Percentiles rank a stretch among this genome's conserved stretches.
These are phyloP conservation scores for Poa annua DNA, from an alignment of 176 grass and related monocot genomes.

Conservation along the genomic window DNA sequence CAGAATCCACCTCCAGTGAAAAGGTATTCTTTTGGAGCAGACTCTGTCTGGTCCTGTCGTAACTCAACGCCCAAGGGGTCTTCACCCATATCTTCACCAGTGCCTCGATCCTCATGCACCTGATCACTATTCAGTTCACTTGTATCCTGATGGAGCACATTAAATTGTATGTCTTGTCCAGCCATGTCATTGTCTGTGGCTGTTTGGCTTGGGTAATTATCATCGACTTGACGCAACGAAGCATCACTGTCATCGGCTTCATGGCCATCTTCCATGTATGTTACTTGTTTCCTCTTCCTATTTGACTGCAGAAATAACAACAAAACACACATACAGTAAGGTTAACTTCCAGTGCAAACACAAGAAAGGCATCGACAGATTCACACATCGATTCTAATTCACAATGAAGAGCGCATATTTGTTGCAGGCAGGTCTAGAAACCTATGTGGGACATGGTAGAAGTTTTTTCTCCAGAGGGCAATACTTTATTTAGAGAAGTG, in stretches of 20 bases:
- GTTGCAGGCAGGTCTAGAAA: not conserved
- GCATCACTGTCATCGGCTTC: slow-evolving; percentile 49
- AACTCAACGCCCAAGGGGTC: slow-evolving; percentile 30
- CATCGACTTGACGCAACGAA: slow-evolving; percentile 25
- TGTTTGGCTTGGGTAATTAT: slow-evolving; percentile 39
- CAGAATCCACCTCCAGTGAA: slow-evolving; percentile 81
- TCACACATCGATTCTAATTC: not conserved
- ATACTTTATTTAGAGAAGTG: slow-evolving; percentile 10
- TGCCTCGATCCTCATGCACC: slow-evolving; percentile 12
- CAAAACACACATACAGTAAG: slow-evolving; percentile 30
- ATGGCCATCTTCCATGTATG: slow-evolving; percentile 69
- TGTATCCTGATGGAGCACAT: slow-evolving; percentile 41
- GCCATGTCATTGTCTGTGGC: slow-evolving; percentile 24
- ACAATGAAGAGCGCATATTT: not conserved
- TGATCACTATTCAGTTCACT: slow-evolving; percentile 34
- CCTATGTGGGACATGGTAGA: not conserved
- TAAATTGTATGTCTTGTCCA: slow-evolving; percentile 34
- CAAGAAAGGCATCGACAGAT: slow-evolving; percentile 39
- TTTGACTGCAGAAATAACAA: slow-evolving; percentile 61
- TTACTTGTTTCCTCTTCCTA: slow-evolving; percentile 69
- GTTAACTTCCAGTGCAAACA: slow-evolving; percentile 10
- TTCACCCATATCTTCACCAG: slow-evolving; percentile 25
- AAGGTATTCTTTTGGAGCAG: slow-evolving; percentile 48
- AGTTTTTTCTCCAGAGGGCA: slow-evolving; percentile 18
- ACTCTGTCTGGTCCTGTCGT: slow-evolving; percentile 8